phyloP scores from a whole-genome alignment of 2,329 filamentous ascomycete species.

The Emergomyces orientalis region DNA sequence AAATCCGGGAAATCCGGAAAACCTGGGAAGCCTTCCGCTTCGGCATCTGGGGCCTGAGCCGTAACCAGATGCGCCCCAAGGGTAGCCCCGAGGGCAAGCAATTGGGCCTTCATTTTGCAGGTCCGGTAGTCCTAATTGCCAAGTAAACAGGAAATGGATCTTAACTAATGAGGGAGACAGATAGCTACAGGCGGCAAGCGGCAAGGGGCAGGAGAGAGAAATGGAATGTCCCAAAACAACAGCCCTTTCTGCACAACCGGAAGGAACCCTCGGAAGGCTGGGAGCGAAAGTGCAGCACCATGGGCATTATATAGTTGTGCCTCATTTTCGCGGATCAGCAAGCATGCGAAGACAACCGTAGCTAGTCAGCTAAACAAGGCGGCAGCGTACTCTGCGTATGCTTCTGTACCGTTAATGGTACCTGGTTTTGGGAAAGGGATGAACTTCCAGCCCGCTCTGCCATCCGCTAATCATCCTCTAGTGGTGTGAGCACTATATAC shows the following conservation, averaged over 20 bases:
- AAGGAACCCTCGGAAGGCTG: not conserved
- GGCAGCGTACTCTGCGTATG: not conserved
- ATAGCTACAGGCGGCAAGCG: not conserved
- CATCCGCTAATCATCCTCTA: not conserved
- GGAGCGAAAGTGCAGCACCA: not conserved
- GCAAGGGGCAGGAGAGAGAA: not conserved
- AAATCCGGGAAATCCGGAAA: not conserved
- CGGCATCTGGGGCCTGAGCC: conserved; percentile 3
- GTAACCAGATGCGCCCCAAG: conserved; percentile 9
- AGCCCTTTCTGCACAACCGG: not conserved
- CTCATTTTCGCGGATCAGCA: not conserved
- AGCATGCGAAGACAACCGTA: not conserved
- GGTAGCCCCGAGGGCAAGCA: conserved; percentile 13
- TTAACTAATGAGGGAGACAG: too few species aligned
- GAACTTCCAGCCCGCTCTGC: not conserved
- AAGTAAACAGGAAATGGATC: not conserved
- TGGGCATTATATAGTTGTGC: not conserved
- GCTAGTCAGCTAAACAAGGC: not conserved
- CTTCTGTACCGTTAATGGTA: not conserved
- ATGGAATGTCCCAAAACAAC: not conserved
- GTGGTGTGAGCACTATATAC: not conserved
- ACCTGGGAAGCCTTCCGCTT: not conserved
- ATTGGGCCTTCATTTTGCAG: conserved; percentile 12
- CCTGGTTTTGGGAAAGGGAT: not conserved
- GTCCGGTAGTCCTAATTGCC: not conserved